Conservation (phyloP, 2,329 filamentous ascomycete genomes). For the Diaporthe citri region DNA sequence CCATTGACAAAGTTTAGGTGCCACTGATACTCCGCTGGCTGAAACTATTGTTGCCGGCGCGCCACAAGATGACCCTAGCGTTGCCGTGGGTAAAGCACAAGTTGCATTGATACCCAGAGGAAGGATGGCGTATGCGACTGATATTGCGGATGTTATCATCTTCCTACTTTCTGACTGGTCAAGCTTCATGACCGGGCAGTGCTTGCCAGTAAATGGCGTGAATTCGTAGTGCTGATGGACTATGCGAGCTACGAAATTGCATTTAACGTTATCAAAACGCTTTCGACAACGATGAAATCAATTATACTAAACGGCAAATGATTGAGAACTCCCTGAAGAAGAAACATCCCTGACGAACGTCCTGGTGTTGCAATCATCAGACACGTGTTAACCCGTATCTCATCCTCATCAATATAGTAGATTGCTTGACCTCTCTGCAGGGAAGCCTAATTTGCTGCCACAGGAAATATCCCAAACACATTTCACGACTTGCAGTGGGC, state of each 20-base stretch:
- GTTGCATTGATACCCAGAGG: not conserved
- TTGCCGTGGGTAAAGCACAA: not conserved
- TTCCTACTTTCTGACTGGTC: conserved; percentile 8
- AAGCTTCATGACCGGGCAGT: conserved; percentile 14
- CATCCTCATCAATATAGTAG: no score
- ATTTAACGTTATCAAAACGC: not conserved
- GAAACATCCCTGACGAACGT: no score
- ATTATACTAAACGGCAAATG: not conserved
- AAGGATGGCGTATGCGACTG: conserved; percentile 13
- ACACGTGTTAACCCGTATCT: no score
- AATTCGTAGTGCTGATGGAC: not conserved
- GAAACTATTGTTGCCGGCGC: not conserved
- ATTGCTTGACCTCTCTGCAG: no score
- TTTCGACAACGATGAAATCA: no score
- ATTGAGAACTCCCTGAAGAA: not conserved
- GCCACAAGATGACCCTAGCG: not conserved
- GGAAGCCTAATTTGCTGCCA: no score
- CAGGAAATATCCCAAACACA: no score
- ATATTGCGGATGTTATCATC: not conserved
- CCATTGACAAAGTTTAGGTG: not conserved
- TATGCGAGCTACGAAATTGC: not conserved
- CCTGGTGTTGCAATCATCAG: no score
- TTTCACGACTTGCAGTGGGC: no score
- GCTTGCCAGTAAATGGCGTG: conserved; percentile 1
- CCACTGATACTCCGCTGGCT: conserved; percentile 6